These are phyloP conservation scores for Calocybe indica DNA, from an alignment of 768 basidiomycete genomes.

Conservation along the genomic window DNA sequence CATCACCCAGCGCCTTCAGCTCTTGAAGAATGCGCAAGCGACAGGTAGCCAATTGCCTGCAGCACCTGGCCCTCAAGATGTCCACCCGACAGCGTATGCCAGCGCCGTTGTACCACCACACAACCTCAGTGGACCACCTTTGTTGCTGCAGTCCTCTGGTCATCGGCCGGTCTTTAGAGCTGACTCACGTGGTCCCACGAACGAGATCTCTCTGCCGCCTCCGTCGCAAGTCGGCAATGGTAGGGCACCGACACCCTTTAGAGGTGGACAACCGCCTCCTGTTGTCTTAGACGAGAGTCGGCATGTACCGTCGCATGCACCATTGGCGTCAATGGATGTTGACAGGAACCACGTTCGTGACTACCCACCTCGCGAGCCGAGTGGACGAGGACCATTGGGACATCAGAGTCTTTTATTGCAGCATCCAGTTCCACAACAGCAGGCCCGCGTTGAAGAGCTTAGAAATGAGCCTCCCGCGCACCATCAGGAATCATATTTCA, in stretches of 20 bases:
- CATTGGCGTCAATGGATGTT: constrained; percentile 76
- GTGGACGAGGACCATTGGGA: constrained; percentile 47
- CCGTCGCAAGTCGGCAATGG: constrained; percentile 44
- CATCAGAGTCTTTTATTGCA: constrained; percentile 58
- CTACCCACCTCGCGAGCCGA: constrained; percentile 41
- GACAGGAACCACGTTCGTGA: constrained; percentile 57
- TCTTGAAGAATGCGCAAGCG: constrained; percentile 76
- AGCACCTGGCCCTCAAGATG: constrained; percentile 90
- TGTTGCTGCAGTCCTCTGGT: constrained; percentile 48
- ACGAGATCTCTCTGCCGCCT: constrained; percentile 53
- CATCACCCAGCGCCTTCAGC: constrained; percentile 74
- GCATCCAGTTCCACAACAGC: constrained; percentile 60
- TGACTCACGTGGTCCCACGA: constrained; percentile 60
- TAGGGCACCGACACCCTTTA: constrained; percentile 67
- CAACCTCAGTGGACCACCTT: constrained; percentile 60
- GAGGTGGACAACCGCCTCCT: constrained; percentile 80
- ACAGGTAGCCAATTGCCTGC: constrained; percentile 74
- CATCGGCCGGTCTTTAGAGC: constrained; percentile 56
- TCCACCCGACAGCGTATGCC: constrained; percentile 93
- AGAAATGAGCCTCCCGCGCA: constrained; percentile 37
- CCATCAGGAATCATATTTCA: constrained; percentile 53
- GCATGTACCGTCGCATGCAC: constrained; percentile 62
- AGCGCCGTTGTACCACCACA: constrained; percentile 69
- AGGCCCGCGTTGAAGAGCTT: constrained; percentile 45
- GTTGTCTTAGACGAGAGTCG: constrained; percentile 72